A percentile compares a stretch with the other conserved stretches of the same genome.
Conservation (phyloP, 1,284 basidiomycete genomes). For the Ceratobasidium sp. region DNA sequence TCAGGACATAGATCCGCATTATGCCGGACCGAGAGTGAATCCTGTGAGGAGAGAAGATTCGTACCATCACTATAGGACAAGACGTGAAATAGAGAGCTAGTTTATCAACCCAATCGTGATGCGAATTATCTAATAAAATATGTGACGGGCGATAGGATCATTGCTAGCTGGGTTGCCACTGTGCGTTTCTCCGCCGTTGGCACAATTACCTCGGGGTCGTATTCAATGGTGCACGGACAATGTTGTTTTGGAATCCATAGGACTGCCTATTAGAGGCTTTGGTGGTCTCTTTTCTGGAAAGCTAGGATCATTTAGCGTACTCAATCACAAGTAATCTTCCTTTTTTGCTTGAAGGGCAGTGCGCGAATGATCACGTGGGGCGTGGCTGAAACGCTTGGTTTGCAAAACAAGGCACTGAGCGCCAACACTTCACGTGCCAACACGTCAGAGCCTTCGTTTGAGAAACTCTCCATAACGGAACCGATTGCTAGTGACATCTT, state of each 20-base stretch:
- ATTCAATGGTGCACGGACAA: not conserved
- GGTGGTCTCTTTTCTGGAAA: no score
- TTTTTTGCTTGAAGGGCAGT: not conserved
- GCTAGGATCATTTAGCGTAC: no score
- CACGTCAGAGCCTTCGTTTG: constrained; percentile 1
- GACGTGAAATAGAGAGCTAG: no score
- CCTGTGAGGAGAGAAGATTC: no score
- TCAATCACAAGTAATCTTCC: no score
- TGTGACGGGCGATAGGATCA: no score
- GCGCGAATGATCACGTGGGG: not conserved
- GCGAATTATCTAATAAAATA: not conserved
- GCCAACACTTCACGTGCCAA: not conserved
- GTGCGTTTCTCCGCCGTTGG: not conserved
- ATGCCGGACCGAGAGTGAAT: no score
- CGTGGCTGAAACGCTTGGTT: not conserved
- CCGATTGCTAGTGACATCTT: not conserved
- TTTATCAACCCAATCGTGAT: no score
- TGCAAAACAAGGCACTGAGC: constrained; percentile 10
- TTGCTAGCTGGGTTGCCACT: not conserved
- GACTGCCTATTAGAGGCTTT: no score
- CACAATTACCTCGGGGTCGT: not conserved
- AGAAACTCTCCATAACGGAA: not conserved
- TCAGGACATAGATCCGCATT: no score
- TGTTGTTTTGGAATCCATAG: no score
- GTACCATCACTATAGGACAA: no score